These are phyloP conservation scores for Mucor sp. DNA, from an alignment of 371 early-diverging fungal genomes.

Conservation along the genomic window DNA sequence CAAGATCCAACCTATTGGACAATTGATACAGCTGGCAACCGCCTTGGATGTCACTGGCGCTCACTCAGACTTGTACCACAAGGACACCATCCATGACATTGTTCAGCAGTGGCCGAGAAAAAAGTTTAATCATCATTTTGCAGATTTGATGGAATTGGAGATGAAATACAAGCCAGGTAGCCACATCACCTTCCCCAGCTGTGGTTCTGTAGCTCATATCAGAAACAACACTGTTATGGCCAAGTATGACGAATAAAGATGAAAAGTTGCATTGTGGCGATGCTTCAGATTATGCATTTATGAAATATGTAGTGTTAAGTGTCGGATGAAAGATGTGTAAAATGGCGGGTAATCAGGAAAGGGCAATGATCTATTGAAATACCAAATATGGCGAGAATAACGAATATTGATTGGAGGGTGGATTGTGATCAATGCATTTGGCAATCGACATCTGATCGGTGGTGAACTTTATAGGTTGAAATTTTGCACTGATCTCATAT, in stretches of 20 bases:
- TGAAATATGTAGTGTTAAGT: neutral
- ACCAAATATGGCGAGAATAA: neutral
- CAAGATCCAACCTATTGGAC: neutral
- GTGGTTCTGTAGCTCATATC: neutral
- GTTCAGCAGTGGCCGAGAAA: neutral
- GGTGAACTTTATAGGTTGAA: neutral
- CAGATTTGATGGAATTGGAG: neutral
- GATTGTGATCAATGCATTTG: neutral
- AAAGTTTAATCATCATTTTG: constrained; percentile 1
- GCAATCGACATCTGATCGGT: neutral
- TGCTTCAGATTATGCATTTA: neutral
- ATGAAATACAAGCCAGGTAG: neutral
- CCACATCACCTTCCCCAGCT: neutral
- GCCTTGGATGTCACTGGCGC: neutral
- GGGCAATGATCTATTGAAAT: neutral
- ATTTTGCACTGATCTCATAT: neutral
- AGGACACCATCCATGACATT: neutral
- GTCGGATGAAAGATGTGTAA: neutral
- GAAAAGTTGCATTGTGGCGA: neutral
- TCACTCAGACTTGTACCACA: neutral
- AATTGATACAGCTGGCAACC: neutral
- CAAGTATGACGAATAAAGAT: neutral
- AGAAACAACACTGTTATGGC: neutral
- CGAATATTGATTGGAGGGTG: neutral
- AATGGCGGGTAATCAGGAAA: neutral